phyloP scores from a whole-genome alignment of 192 early-diverging fungal genomes.

The Podila minutissima region DNA sequence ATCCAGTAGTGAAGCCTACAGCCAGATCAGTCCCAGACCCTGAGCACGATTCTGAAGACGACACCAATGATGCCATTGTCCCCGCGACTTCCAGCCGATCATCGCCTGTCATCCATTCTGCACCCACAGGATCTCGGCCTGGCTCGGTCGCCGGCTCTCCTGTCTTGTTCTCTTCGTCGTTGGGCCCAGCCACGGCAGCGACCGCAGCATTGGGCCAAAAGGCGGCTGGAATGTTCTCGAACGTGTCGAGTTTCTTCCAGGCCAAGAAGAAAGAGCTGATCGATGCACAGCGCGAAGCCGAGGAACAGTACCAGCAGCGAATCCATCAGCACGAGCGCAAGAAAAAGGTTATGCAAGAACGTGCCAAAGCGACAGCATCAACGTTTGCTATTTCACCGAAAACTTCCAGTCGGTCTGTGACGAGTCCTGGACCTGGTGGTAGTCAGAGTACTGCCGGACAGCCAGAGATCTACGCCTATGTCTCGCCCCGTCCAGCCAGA shows the following conservation, averaged over 20 bases:
- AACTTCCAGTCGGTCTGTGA: neutral
- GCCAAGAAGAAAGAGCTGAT: conserved; percentile 57
- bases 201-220: conserved; percentile 55
- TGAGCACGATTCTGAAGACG: conserved; percentile 19
- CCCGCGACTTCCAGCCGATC: neutral
- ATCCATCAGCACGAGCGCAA: conserved; percentile 46
- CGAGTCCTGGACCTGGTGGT: neutral
- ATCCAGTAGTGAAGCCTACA: conserved; percentile 4
- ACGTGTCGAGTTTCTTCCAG: conserved; percentile 58
- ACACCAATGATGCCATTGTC: conserved; percentile 18
- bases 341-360: conserved; percentile 40
- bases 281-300: conserved; percentile 54
- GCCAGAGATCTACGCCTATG: conserved; percentile 19
- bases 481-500: conserved; percentile 9
- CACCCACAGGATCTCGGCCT: neutral
- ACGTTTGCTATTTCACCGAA: conserved; percentile 39
- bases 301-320: conserved; percentile 45
- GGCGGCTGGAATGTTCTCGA: conserved; percentile 58
- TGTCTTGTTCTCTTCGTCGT: conserved; percentile 8
- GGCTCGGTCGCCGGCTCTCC: conserved; percentile 9
- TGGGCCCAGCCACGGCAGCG: conserved; percentile 43
- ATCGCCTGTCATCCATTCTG: neutral
- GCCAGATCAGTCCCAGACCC: conserved; percentile 23
- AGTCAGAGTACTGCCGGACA: neutral
- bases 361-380: conserved; percentile 36